These are phyloP conservation scores for Suillus clintonianus DNA, from an alignment of 768 basidiomycete species.

Conservation along the genomic window DNA sequence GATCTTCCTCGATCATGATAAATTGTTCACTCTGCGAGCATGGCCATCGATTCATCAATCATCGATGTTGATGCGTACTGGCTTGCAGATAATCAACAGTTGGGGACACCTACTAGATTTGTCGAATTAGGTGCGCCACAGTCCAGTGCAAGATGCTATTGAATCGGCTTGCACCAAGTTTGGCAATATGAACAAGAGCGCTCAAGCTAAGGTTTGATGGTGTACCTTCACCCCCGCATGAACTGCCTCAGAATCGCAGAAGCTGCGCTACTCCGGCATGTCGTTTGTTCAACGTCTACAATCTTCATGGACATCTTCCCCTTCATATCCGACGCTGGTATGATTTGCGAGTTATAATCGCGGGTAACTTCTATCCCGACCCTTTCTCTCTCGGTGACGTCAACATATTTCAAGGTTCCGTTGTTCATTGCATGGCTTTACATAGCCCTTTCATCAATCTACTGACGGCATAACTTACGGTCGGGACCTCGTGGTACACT, in stretches of 20 bases:
- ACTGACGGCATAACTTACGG: not conserved
- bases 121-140: not conserved
- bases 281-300: not conserved
- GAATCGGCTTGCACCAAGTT: not conserved
- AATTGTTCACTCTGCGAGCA: not conserved
- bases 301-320: not conserved
- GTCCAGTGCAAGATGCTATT: not conserved
- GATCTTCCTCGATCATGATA: not conserved
- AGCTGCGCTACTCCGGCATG: not conserved
- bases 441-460: not conserved
- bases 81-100: not conserved
- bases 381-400: not conserved
- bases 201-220: not conserved
- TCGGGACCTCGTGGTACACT: too few relatives aligned
- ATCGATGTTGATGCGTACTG: not conserved
- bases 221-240: not conserved
- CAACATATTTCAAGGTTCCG: not conserved
- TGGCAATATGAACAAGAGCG: not conserved
- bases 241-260: not conserved
- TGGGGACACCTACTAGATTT: not conserved
- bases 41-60: not conserved
- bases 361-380: not conserved
- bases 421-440: not conserved
- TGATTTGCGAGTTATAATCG: not conserved
- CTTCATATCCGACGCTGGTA: not conserved